phyloP scores from a whole-genome alignment of 1,284 basidiomycete genomes.

The Singerocomus inundabilis region DNA sequence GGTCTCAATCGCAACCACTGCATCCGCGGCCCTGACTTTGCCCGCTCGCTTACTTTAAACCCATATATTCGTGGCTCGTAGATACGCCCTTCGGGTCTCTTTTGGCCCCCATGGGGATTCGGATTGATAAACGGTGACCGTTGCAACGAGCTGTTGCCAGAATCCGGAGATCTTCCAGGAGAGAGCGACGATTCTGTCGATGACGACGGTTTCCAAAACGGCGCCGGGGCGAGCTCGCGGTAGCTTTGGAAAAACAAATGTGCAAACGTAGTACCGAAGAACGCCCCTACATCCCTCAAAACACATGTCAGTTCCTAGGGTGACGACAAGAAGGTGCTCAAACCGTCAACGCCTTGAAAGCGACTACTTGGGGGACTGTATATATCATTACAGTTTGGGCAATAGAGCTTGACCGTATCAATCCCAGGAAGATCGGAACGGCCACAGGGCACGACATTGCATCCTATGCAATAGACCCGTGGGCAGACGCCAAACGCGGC shows the following conservation, averaged over 20 bases:
- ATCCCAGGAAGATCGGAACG: slow-evolving; percentile 96
- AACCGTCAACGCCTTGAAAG: slow-evolving; percentile 95
- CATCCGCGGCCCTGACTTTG: slow-evolving; percentile 94
- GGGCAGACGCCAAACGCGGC: slow-evolving; percentile 95
- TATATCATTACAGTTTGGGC: slow-evolving; percentile 97
- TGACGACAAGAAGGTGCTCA: slow-evolving; percentile 28
- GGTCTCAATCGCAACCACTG: slow-evolving; percentile 91
- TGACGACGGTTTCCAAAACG: slow-evolving; percentile 73
- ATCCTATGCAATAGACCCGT: slow-evolving; percentile 89
- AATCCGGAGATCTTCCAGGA: slow-evolving; percentile 43
- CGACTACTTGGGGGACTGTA: slow-evolving; percentile 94
- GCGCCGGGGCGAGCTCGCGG: slow-evolving; percentile 84
- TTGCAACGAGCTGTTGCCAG: slow-evolving; percentile 47
- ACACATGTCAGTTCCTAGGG: slow-evolving; percentile 17
- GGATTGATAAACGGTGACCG: slow-evolving; percentile 70
- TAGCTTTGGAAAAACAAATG: slow-evolving; percentile 98
- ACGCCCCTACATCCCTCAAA: slow-evolving; percentile 70
- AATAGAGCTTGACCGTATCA: slow-evolving; percentile 98
- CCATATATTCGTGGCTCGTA: slow-evolving; percentile 95
- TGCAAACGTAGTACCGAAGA: slow-evolving; percentile 98
- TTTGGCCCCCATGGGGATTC: slow-evolving; percentile 86
- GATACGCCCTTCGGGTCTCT: slow-evolving; percentile 79
- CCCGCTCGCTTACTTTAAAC: slow-evolving; percentile 80
- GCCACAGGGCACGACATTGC: slow-evolving; percentile 93
- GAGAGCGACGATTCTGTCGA: slow-evolving; percentile 52